phyloP scores from a whole-genome alignment of 2,329 filamentous ascomycete species.

The Pseudopyrenochaeta lycopersici region DNA sequence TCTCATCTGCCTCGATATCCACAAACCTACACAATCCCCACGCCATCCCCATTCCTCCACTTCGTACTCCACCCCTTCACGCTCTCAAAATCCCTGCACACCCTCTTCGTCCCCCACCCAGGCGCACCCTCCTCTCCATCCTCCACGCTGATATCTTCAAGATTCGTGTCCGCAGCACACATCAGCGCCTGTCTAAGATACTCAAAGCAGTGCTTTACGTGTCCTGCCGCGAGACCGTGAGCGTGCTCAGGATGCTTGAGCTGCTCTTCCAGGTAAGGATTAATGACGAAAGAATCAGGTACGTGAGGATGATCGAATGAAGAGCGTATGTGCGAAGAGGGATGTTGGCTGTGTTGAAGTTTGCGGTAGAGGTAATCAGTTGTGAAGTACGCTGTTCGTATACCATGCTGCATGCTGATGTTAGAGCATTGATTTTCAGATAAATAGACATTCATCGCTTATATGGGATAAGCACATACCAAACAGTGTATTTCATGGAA shows the following conservation, averaged over 20 bases:
- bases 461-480: neutral
- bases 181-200: conserved; percentile 36
- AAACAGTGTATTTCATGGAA: conserved; percentile 17
- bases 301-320: neutral
- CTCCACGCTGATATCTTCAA: conserved; percentile 15
- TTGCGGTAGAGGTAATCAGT: conserved; percentile 11
- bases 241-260: neutral
- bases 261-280: conserved; percentile 7
- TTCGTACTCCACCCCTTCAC: conserved; percentile 34
- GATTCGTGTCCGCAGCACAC: conserved; percentile 35
- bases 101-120: conserved; percentile 31
- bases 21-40: neutral
- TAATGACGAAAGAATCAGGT: neutral
- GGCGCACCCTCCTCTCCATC: neutral
- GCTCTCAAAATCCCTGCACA: conserved; percentile 34
- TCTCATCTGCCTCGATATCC: too few species aligned
- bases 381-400: conserved; percentile 6
- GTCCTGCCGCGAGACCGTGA: neutral
- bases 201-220: conserved; percentile 33
- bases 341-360: neutral
- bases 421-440: neutral
- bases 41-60: conserved; percentile 12
- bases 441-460: too few species aligned
- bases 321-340: neutral
- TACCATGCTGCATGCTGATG: conserved; percentile 1